Evolutionary conservation across 106 monocot species (phyloP).

Genomic region (Gastrodia elata): DNA sequence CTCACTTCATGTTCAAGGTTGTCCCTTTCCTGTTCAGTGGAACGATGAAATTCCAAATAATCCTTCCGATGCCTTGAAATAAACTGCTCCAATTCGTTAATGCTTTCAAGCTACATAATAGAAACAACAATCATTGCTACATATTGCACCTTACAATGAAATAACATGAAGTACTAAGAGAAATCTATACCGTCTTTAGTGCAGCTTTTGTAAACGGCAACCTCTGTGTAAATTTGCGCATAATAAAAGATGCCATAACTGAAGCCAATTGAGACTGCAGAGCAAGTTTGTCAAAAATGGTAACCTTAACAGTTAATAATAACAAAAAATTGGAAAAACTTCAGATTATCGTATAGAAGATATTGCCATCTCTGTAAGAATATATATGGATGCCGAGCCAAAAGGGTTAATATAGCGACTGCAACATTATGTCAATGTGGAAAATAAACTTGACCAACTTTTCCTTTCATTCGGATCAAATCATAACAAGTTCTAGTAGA

Average conservation of each 20-base stretch:
- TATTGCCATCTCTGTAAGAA: background rate
- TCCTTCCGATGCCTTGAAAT: slow-evolving; percentile 86
- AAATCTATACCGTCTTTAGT: slow-evolving; percentile 58
- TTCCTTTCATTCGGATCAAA: background rate
- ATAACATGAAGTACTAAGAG: background rate
- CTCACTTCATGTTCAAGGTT: slow-evolving; percentile 91
- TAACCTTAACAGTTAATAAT: background rate
- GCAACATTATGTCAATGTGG: background rate
- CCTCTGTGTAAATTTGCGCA: slow-evolving; percentile 48
- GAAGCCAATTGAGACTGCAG: slow-evolving; percentile 68
- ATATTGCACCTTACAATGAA: background rate
- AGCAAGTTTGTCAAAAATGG: background rate
- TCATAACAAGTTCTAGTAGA: background rate
- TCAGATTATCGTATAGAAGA: background rate
- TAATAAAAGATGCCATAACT: slow-evolving; percentile 71
- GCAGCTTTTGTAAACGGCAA: slow-evolving; percentile 72
- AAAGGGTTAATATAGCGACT: background rate
- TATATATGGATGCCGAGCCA: background rate
- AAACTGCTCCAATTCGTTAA: slow-evolving; percentile 68
- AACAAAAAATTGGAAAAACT: background rate
- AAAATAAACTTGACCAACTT: background rate
- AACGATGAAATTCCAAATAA: slow-evolving; percentile 80
- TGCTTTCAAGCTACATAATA: slow-evolving; percentile 62
- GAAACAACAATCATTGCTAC: background rate
- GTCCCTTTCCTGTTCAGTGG: slow-evolving; percentile 85